phyloP scores from a whole-genome alignment of 768 basidiomycete genomes.

The Leucosporidium creatinivorum region DNA sequence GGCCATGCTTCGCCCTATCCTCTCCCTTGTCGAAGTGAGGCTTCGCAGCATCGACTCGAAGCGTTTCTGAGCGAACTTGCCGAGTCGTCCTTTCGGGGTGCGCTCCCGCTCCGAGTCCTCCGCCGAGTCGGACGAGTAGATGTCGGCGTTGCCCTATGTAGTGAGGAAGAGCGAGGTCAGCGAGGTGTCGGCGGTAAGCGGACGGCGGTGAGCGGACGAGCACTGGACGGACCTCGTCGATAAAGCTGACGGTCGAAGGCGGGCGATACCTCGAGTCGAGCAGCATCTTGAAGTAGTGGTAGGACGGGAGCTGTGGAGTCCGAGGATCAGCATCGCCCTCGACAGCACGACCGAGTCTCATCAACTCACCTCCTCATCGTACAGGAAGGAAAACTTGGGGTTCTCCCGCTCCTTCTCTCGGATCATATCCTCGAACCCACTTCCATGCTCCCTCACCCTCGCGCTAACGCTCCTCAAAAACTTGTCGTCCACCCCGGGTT shows the following conservation, averaged over 20 bases:
- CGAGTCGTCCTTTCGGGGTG: conserved; percentile 64
- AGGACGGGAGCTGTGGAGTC: conserved; percentile 42
- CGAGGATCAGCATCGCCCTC: background rate
- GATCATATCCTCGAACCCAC: conserved; percentile 90
- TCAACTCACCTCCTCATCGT: conserved; percentile 41
- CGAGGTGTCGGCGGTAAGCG: background rate
- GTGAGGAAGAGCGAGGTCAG: background rate
- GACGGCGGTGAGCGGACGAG: background rate
- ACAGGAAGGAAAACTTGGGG: conserved; percentile 94
- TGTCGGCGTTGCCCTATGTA: conserved; percentile 40
- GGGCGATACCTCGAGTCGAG: conserved; percentile 45
- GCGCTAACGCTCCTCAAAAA: conserved; percentile 82
- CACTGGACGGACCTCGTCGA: conserved; percentile 40
- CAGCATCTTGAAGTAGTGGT: conserved; percentile 43
- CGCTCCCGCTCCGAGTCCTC: conserved; percentile 89
- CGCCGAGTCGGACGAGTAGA: conserved; percentile 60
- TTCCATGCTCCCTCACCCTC: conserved; percentile 71
- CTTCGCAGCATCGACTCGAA: conserved; percentile 87
- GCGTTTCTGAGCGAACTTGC: conserved; percentile 67
- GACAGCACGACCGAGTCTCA: background rate
- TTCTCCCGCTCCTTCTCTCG: conserved; percentile 91
- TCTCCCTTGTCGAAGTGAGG: conserved; percentile 75
- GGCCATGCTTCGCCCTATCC: conserved; percentile 92
- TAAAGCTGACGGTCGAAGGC: conserved; percentile 38
- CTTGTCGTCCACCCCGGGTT: conserved; percentile 67